Evolutionary conservation across 352 stramenopile species (phyloP).

Genomic region (Globisporangium abappressorium): DNA sequence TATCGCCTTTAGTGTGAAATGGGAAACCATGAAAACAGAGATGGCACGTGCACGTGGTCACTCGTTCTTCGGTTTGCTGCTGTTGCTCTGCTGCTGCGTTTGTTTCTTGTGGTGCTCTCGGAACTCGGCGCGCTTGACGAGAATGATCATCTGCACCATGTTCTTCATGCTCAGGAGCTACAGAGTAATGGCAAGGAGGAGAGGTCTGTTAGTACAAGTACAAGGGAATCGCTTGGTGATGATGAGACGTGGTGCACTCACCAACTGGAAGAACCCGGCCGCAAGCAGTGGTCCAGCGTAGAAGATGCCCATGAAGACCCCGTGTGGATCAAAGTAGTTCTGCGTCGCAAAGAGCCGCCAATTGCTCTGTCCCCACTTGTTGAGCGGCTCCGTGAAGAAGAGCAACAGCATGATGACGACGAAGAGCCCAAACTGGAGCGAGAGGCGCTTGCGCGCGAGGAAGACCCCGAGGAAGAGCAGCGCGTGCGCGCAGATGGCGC

Average conservation of each 20-base stretch:
- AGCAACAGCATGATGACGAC: conserved; percentile 57
- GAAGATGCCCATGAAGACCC: conserved; percentile 85
- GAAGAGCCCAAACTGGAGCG: conserved; percentile 64
- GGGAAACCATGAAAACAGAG: background rate
- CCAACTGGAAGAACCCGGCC: conserved; percentile 77
- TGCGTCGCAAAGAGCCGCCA: conserved; percentile 72
- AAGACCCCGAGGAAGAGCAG: conserved; percentile 53
- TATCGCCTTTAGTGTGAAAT: conserved; percentile 3
- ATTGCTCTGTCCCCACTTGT: conserved; percentile 53
- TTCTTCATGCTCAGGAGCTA: conserved; percentile 77
- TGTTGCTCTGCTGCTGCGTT: conserved; percentile 27
- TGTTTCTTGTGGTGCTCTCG: conserved; percentile 39
- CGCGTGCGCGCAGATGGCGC: conserved; percentile 52
- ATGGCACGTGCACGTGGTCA: conserved; percentile 13
- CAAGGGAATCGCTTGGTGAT: background rate
- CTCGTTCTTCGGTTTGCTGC: conserved; percentile 42
- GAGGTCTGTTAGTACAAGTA: background rate
- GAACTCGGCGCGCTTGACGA: conserved; percentile 72
- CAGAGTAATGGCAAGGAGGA: background rate
- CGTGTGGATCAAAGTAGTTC: conserved; percentile 78
- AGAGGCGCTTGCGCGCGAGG: conserved; percentile 51
- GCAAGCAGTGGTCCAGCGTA: conserved; percentile 70
- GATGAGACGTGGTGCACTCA: conserved; percentile 16
- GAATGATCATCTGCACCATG: conserved; percentile 78
- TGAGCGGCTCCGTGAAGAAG: conserved; percentile 56